A percentile compares a stretch with the other conserved stretches of the same genome.
Evolutionary conservation across 2,329 filamentous ascomycete genomes (phyloP).

Genomic region (Alternaria postmessia): DNA sequence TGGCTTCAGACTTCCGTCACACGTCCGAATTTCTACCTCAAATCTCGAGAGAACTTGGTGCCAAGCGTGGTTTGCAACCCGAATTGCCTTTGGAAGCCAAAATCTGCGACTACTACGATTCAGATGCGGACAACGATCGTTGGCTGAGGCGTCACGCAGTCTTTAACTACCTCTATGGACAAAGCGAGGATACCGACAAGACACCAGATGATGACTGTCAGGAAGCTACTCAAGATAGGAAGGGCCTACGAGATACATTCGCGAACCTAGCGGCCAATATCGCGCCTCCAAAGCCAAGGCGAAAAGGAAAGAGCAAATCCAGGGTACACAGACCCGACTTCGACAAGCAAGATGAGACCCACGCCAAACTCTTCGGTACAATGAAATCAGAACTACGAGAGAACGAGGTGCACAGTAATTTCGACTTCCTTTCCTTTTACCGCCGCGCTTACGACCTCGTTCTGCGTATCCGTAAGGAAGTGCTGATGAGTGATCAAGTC

Average conservation of each 20-base stretch:
- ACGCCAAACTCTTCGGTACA: conserved; percentile 16
- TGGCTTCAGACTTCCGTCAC: conserved; percentile 13
- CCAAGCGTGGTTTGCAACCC: conserved; percentile 20
- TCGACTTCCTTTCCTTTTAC: conserved; percentile 33
- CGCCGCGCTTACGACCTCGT: conserved; percentile 23
- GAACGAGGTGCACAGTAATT: conserved; percentile 26
- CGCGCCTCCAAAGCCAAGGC: neutral
- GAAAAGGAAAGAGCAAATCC: conserved; percentile 13
- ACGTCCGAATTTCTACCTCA: neutral
- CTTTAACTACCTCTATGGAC: conserved; percentile 21
- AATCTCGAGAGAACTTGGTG: neutral
- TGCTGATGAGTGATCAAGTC: conserved; percentile 16
- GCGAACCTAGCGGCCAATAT: conserved; percentile 6
- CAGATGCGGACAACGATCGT: conserved; percentile 10
- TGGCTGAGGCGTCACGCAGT: conserved; percentile 29
- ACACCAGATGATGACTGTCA: neutral
- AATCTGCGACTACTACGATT: conserved; percentile 20
- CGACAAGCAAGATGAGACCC: neutral
- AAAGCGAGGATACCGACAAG: neutral
- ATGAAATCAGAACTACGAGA: conserved; percentile 13
- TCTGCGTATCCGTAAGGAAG: conserved; percentile 12
- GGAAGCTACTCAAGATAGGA: neutral
- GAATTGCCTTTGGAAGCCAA: conserved; percentile 18
- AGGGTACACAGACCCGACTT: conserved; percentile 17
- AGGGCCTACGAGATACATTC: conserved; percentile 15